These are phyloP conservation scores for Phytophthora capsici DNA, from an alignment of 352 stramenopile genomes.

Conservation along the genomic window DNA sequence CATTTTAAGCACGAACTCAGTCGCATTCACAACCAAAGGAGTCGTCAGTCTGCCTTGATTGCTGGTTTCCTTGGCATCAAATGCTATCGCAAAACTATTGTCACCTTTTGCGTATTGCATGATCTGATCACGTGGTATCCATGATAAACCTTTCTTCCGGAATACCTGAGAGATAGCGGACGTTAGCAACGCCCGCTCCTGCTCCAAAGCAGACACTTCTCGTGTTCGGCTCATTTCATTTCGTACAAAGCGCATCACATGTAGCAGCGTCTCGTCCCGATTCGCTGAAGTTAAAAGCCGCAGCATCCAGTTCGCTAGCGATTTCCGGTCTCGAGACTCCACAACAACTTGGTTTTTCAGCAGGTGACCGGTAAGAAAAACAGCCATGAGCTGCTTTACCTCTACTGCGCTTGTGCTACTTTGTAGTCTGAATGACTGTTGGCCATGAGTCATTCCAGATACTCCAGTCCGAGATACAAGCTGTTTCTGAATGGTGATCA, in stretches of 20 bases:
- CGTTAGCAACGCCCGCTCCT: conserved; percentile 36
- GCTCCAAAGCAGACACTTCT: conserved; percentile 26
- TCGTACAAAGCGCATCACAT: conserved; percentile 68
- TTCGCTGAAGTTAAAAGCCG: conserved; percentile 68
- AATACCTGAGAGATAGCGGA: conserved; percentile 55
- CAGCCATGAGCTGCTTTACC: conserved; percentile 80
- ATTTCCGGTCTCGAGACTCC: conserved; percentile 66
- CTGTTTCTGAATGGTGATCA: conserved; percentile 90
- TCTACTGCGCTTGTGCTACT: conserved; percentile 40
- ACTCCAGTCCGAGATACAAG: conserved; percentile 52
- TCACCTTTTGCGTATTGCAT: conserved; percentile 21
- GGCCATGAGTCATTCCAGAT: conserved; percentile 20
- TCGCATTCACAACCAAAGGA: conserved; percentile 44
- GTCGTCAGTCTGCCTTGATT: conserved; percentile 8
- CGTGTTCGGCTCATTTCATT: conserved; percentile 44
- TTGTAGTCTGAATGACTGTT: conserved; percentile 34
- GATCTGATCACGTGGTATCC: conserved; percentile 26
- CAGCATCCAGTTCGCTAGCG: conserved; percentile 68
- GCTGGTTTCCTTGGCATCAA: background rate
- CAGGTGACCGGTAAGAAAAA: conserved; percentile 76
- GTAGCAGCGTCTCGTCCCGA: conserved; percentile 66
- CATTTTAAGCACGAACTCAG: conserved; percentile 53
- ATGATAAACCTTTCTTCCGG: conserved; percentile 47
- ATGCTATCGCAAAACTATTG: conserved; percentile 33
- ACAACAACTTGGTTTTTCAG: conserved; percentile 59